Percentiles rank a stretch among this genome's conserved stretches.
These are phyloP conservation scores for Brasenia schreberi DNA, from an alignment of 164 flowering plant genomes.

Conservation along the genomic window DNA sequence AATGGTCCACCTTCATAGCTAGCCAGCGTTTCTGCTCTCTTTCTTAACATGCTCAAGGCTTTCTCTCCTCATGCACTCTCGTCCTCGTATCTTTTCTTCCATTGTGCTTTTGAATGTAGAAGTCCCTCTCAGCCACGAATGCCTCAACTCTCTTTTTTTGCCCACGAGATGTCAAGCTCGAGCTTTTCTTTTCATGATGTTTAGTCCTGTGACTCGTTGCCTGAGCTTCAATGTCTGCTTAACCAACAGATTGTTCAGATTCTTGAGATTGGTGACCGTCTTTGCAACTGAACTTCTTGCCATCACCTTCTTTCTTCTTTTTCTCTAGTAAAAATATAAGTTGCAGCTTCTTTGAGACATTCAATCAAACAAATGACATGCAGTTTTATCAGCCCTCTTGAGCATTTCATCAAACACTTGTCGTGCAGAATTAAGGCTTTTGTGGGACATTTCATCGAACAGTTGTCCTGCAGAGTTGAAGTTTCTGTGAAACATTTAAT, in stretches of 20 bases:
- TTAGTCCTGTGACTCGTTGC: not conserved
- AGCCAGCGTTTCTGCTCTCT: not conserved
- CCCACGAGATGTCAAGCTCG: not conserved
- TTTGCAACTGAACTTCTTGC: too few relatives aligned
- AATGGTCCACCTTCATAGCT: not conserved
- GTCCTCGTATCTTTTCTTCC: not conserved
- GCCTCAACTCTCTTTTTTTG: not conserved
- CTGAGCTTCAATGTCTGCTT: constrained; percentile 1
- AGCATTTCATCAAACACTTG: too few relatives aligned
- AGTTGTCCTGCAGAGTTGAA: too few relatives aligned
- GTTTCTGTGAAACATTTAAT: too few relatives aligned
- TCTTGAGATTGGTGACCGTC: not conserved
- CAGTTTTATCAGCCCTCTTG: too few relatives aligned
- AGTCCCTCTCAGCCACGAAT: not conserved
- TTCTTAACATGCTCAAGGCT: not conserved
- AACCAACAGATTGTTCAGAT: not conserved
- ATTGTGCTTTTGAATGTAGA: not conserved
- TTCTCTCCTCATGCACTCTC: not conserved
- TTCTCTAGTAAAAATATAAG: too few relatives aligned
- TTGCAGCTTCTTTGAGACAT: too few relatives aligned
- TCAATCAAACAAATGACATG: too few relatives aligned
- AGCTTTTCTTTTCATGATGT: not conserved
- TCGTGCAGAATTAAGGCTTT: too few relatives aligned
- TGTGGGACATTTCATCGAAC: too few relatives aligned
- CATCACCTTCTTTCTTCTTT: too few relatives aligned